Base-by-base conservation (phyloP, 208 protist species). In the Acanthamoeba rhysodes region DNA sequence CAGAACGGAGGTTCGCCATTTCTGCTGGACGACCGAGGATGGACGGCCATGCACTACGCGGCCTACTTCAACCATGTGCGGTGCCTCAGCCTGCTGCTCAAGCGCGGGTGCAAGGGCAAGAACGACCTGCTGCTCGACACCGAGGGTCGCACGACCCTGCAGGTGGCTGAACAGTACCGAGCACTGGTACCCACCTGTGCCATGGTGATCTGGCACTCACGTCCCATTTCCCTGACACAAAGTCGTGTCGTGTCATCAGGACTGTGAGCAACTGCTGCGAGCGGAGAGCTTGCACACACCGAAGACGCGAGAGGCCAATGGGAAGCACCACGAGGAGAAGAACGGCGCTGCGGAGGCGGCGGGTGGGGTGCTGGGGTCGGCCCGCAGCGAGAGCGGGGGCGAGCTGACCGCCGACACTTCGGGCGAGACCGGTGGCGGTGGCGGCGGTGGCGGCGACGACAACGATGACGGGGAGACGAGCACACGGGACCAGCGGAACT, bases 11-110 rank as follows among this genome's bases (percentile, higher is more conserved):
- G 62, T 2, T 93, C 87, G 41, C 62, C 64, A 4, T 70, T 70
- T 22, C 87, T 76, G 34, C 8, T 93, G 16, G 87, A 93, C 62
- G 87, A 93, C 87, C 87, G 87, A 57, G 87, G 87, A 9, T 93
- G 87, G 87, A 78, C 87, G 22, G 62, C 87, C 62, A 93, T 93
- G 87, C 87, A 93, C 62, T 93, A 93, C 37, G 87, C 87, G 29
- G 87, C 87, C 59, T 93, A 93, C 64, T 76, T 76, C 62, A 76
- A 93, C 37, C 87, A 93, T 24, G 32, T 76, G 12, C 87, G 87
- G 27, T 78, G 87, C 37, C 64, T 93, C 62, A 93, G n/a, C 87
- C 87, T 93, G 53, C 64, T 93, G 32, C 87, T 93, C 37, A 93
- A 93, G 87, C 55, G 87, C 7, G 87, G 62, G 10, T 78, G 87